Evolutionary conservation across 148 eudicot species (phyloP).

Genomic region (Fagopyrum homotropicum): DNA sequence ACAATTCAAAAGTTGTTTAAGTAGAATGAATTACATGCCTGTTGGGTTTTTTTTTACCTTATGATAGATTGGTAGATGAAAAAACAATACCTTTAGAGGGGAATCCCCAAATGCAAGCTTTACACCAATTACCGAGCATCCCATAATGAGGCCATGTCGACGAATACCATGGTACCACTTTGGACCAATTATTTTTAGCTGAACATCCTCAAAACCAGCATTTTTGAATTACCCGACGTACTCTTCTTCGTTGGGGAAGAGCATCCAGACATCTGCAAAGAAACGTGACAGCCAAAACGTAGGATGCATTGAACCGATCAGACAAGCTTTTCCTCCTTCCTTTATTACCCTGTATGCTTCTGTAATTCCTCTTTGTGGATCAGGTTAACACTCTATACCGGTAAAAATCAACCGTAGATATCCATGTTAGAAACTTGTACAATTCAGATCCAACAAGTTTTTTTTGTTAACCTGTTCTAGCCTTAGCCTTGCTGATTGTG

Average conservation of each 20-base stretch:
- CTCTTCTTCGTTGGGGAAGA: conserved; percentile 95
- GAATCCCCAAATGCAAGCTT: conserved; percentile 91
- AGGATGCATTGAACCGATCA: conserved; percentile 91
- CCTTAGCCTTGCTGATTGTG: no score
- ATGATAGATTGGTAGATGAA: background rate
- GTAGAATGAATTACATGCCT: background rate
- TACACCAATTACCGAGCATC: conserved; percentile 91
- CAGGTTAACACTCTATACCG: conserved; percentile 98
- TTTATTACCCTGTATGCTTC: conserved; percentile 96
- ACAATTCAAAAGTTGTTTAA: background rate
- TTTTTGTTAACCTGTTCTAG: background rate
- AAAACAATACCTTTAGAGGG: conserved; percentile 59
- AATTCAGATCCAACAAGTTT: background rate
- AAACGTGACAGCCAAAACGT: conserved; percentile 90
- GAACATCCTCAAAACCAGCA: conserved; percentile 86
- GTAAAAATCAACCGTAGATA: conserved; percentile 1
- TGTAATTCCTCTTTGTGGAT: conserved; percentile 93
- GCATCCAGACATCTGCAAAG: conserved; percentile 98
- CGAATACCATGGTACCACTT: conserved; percentile 98
- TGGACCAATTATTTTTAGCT: conserved; percentile 86
- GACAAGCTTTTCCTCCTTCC: conserved; percentile 82
- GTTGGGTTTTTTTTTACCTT: background rate
- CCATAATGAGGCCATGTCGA: conserved; percentile 93
- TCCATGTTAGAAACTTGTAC: background rate
- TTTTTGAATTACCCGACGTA: conserved; percentile 84